Percentiles rank a stretch among this genome's conserved stretches.
Conservation (phyloP, 148 eudicot species). For the Silene latifolia region DNA sequence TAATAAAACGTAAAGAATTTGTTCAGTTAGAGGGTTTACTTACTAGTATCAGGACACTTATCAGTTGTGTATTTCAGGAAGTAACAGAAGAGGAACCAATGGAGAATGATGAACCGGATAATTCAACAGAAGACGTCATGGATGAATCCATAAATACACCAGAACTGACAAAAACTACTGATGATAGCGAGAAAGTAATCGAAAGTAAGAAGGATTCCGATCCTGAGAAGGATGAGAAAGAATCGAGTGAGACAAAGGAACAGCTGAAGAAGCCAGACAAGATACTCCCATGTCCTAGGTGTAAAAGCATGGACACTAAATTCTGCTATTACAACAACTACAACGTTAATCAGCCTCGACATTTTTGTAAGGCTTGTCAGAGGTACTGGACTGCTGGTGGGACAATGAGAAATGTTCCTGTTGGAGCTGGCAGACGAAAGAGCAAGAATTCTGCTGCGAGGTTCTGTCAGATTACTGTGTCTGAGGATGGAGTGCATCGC, state of each 20-base stretch:
- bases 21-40: no score
- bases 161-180: not conserved
- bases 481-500: constrained; percentile 51
- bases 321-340: constrained; percentile 95
- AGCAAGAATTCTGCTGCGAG: constrained; percentile 60
- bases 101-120: constrained; percentile 23
- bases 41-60: not conserved
- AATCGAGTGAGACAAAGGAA: constrained; percentile 35
- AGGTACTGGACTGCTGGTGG: constrained; percentile 99
- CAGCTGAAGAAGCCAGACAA: constrained; percentile 32
- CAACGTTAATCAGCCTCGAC: constrained; percentile 88
- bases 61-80: constrained; percentile 42
- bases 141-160: not conserved
- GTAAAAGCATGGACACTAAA: constrained; percentile 95
- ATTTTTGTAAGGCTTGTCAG: constrained; percentile 93
- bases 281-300: constrained; percentile 92
- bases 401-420: constrained; percentile 84
- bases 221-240: constrained; percentile 40
- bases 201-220: constrained; percentile 13
- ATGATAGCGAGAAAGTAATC: constrained; percentile 16
- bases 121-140: not conserved
- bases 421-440: constrained; percentile 92
- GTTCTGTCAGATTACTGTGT: constrained; percentile 53
- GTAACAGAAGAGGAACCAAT: constrained; percentile 24
- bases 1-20: no score